Base-by-base conservation (phyloP, 371 early-diverging fungal genomes). In the Blastocladiella emersonii region DNA sequence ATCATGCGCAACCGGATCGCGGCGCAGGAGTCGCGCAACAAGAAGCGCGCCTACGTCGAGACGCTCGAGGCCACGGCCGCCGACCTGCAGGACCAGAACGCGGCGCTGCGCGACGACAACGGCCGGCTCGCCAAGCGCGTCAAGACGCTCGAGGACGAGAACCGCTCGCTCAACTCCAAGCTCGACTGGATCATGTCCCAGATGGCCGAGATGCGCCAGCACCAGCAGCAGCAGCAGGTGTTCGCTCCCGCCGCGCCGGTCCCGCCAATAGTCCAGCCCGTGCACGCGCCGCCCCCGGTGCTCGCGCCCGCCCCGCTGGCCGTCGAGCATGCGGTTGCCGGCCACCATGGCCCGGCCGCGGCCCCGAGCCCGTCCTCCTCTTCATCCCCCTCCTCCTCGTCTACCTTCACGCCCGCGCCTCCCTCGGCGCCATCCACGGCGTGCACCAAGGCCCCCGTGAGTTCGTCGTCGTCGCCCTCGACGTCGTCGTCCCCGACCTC, bases 21-120 rank as follows among this genome's bases (percentile, higher is more conserved):
- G 15, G 59, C 59, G 25, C 59, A 59, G 8, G 59, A 59, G 32
- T 34, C 36, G 19, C 37, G 59, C 41, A 43, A 59, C 41, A 59
- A 59, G 59, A 59, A 59, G 32, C 59, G 59, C 59, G 43, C 37
- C 15, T 59, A 36, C 15, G 59, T 59, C 59, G 59, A 59, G 32
- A 36, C 59, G 43, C 32, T 59, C 13, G 59, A 59, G 36, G 15
- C 59, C 17, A 25, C 59, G 19, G 35, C 59, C 8, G 41, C 37
- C n/a, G 43, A 43, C 8, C 13, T 59, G 30, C 59, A 43, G 37
- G 43, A 37, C 30, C 17, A 32, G 59, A 59, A 59, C 21, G 27
- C 37, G 30, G 37, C 17, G 13, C 32, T 59, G 43, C 15, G 8
- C 25, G 37, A 59, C 25, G 15, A n/a, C 17, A 59, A 59, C 37